These are phyloP conservation scores for Brassica cretica DNA, from an alignment of 345 rosid genomes.

Conservation along the genomic window DNA sequence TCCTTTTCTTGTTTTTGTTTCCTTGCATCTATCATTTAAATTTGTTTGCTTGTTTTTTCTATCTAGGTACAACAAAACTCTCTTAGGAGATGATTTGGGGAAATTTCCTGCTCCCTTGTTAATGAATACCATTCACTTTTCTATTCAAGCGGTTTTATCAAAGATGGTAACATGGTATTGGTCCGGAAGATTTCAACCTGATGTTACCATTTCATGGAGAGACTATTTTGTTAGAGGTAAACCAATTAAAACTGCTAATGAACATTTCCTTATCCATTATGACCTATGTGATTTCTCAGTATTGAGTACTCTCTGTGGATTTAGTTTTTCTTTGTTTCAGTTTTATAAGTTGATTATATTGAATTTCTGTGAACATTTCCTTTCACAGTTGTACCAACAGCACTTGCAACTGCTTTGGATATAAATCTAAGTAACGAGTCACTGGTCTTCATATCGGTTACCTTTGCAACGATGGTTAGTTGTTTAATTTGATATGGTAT, in stretches of 20 bases:
- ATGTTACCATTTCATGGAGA: conserved; percentile 69
- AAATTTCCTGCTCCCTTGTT: conserved; percentile 95
- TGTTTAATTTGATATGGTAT: conserved; percentile 18
- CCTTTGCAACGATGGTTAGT: conserved; percentile 98
- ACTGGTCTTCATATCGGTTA: conserved; percentile 95
- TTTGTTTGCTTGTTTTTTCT: conserved; percentile 19
- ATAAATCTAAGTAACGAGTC: conserved; percentile 94
- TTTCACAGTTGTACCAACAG: conserved; percentile 98
- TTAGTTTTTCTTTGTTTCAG: conserved; percentile 5
- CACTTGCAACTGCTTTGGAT: conserved; percentile 97
- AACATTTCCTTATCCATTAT: conserved; percentile 8
- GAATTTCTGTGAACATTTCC: conserved; percentile 71
- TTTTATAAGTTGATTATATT: conserved; percentile 41
- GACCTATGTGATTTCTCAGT: background rate
- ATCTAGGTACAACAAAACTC: conserved; percentile 92
- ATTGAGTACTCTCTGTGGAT: conserved; percentile 13
- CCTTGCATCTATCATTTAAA: conserved; percentile 14
- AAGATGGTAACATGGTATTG: conserved; percentile 79
- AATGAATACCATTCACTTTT: conserved; percentile 92
- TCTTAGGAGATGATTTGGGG: conserved; percentile 93
- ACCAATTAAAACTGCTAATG: background rate
- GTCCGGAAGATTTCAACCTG: conserved; percentile 71
- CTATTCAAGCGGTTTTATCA: conserved; percentile 88
- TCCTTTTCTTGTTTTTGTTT: background rate
- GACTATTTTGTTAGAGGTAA: conserved; percentile 89